Percentiles rank a stretch among this genome's conserved stretches.
Evolutionary conservation across 1,284 basidiomycete genomes (phyloP).

Genomic region (Entoloma clypeatum): DNA sequence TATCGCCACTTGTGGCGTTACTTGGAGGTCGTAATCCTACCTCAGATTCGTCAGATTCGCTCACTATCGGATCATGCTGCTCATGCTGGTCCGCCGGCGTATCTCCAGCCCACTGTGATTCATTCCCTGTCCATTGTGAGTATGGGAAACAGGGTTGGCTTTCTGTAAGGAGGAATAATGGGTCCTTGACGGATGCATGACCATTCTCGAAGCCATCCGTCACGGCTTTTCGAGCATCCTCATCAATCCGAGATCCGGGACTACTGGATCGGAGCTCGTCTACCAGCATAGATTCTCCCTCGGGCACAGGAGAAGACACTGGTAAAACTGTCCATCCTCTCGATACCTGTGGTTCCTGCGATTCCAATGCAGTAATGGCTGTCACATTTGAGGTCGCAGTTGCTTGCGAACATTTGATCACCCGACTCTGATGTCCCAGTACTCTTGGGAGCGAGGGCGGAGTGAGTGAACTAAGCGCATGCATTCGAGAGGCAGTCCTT

Average conservation of each 20-base stretch:
- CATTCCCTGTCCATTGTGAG: constrained; percentile 36
- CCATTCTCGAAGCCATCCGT: constrained; percentile 6
- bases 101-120: constrained; percentile 10
- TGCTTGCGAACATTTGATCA: constrained; percentile 8
- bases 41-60: constrained; percentile 36
- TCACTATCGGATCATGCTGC: constrained; percentile 12
- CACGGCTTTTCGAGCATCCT: constrained; percentile 6
- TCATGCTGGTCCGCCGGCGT: background rate
- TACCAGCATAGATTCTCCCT: constrained; percentile 24
- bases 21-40: constrained; percentile 22
- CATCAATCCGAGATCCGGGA: constrained; percentile 13
- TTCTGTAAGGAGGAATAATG: constrained; percentile 40
- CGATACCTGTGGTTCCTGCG: constrained; percentile 14
- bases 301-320: constrained; percentile 22
- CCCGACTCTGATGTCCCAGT: constrained; percentile 8
- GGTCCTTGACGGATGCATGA: constrained; percentile 19
- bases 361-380: constrained; percentile 5
- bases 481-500: constrained; percentile 13
- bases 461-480: constrained; percentile 11
- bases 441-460: constrained; percentile 9
- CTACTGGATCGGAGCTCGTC: constrained; percentile 32
- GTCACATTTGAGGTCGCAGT: constrained; percentile 1
- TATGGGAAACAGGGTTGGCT: constrained; percentile 45
- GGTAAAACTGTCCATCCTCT: constrained; percentile 26
- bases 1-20: constrained; percentile 21